These are phyloP conservation scores for Rhodomyrtus psidioides DNA, from an alignment of 441 rosid genomes.

Conservation along the genomic window DNA sequence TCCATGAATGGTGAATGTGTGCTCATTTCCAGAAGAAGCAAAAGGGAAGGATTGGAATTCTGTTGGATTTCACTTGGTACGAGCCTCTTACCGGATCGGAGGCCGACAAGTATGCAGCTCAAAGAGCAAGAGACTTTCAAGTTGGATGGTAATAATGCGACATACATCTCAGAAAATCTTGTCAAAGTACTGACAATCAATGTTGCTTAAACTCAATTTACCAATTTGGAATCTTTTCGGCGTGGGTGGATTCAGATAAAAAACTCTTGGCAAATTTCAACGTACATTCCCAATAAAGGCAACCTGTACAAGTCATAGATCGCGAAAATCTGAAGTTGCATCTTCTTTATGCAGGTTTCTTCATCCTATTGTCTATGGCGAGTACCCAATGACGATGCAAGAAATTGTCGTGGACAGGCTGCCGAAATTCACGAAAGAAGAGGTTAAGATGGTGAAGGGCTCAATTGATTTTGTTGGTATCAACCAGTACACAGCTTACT, in stretches of 20 bases:
- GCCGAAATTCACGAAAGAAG: constrained; percentile 65
- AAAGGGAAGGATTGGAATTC: constrained; percentile 83
- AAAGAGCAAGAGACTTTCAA: constrained; percentile 94
- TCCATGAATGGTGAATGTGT: neutral
- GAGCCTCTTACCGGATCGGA: constrained; percentile 87
- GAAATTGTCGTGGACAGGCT: constrained; percentile 62
- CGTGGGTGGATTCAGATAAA: neutral
- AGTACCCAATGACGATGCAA: constrained; percentile 85
- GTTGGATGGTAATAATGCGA: constrained; percentile 62
- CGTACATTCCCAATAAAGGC: neutral
- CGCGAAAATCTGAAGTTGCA: too few species aligned
- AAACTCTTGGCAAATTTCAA: neutral
- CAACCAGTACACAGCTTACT: constrained; percentile 84
- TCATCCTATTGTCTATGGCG: constrained; percentile 85
- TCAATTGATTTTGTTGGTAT: constrained; percentile 86
- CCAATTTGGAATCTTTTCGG: too few species aligned
- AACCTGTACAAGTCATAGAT: neutral
- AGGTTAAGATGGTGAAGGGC: constrained; percentile 81
- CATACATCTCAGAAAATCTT: neutral
- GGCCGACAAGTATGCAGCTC: constrained; percentile 83
- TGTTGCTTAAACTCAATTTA: neutral
- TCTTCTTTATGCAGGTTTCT: constrained; percentile 44
- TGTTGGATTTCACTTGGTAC: constrained; percentile 88
- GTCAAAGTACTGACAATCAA: neutral
- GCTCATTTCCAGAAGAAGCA: constrained; percentile 40